phyloP scores from a whole-genome alignment of 805 yeast species.

The Saccharomycopsis synnaedendra region DNA sequence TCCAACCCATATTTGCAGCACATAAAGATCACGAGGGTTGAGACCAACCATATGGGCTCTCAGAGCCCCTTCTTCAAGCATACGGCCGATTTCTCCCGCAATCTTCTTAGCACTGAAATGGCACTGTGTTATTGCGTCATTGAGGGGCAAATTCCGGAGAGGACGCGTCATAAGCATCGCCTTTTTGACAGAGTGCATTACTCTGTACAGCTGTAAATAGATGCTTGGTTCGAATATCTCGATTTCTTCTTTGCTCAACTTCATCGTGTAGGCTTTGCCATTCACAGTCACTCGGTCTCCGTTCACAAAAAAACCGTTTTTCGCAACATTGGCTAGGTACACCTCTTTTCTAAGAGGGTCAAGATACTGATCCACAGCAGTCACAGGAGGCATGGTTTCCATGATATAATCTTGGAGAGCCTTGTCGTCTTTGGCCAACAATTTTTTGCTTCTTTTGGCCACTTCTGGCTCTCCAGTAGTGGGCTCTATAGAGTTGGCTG shows the following conservation, averaged over 20 bases:
- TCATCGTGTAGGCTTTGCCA: slow-evolving; percentile 44
- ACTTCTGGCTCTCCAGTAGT: background rate
- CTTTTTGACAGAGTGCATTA: slow-evolving; percentile 83
- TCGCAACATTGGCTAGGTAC: slow-evolving; percentile 46
- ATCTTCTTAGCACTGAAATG: slow-evolving; percentile 78
- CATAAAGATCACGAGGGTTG: slow-evolving; percentile 49
- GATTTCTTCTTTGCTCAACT: slow-evolving; percentile 52
- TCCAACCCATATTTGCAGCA: slow-evolving; percentile 84
- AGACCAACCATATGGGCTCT: slow-evolving; percentile 55
- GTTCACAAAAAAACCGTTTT: slow-evolving; percentile 62
- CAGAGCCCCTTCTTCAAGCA: slow-evolving; percentile 59
- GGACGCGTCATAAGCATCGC: slow-evolving; percentile 71
- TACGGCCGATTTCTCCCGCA: slow-evolving; percentile 65
- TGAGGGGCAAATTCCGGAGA: slow-evolving; percentile 57
- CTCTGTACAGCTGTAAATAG: slow-evolving; percentile 68
- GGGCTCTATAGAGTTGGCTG: background rate
- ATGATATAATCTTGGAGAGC: slow-evolving; percentile 39
- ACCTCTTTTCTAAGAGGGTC: slow-evolving; percentile 63
- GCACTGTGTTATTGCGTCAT: slow-evolving; percentile 81
- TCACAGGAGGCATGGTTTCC: slow-evolving; percentile 33
- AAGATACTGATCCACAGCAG: slow-evolving; percentile 44
- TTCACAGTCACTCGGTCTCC: slow-evolving; percentile 14
- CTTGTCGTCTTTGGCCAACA: slow-evolving; percentile 21
- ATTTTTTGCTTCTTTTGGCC: too few species aligned
- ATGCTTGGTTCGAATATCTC: slow-evolving; percentile 80